phyloP scores from a whole-genome alignment of 2,329 filamentous ascomycete genomes.

The Rachicladosporium sp. region DNA sequence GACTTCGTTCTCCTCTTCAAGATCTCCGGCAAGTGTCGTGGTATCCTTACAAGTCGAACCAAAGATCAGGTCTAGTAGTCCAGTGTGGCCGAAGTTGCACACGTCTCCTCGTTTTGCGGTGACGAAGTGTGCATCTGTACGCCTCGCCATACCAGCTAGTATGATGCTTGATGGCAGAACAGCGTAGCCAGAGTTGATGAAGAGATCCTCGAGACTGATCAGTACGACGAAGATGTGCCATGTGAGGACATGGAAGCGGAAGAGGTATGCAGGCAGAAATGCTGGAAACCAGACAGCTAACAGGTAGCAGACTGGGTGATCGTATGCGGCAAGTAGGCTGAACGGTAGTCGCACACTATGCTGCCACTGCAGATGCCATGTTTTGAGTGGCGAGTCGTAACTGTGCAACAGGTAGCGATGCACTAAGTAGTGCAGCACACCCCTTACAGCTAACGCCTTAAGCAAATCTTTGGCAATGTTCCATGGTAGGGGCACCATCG shows the following conservation, averaged over 20 bases:
- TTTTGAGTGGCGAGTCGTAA: conserved; percentile 17
- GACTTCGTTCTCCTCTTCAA: conserved; percentile 44
- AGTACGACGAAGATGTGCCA: conserved; percentile 54
- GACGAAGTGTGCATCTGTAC: conserved; percentile 46
- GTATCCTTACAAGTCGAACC: conserved; percentile 38
- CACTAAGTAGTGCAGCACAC: conserved; percentile 58
- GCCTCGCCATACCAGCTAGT: conserved; percentile 45
- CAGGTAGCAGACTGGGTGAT: conserved; percentile 55
- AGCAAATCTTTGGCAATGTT: conserved; percentile 43
- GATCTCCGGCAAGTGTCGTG: conserved; percentile 41
- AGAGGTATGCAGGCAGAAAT: conserved; percentile 51
- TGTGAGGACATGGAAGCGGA: conserved; percentile 59
- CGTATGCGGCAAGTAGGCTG: conserved; percentile 51
- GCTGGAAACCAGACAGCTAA: conserved; percentile 52
- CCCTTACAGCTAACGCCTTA: conserved; percentile 43
- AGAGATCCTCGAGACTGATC: conserved; percentile 53
- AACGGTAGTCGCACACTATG: conserved; percentile 47
- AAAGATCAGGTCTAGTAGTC: conserved; percentile 49
- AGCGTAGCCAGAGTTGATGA: conserved; percentile 59
- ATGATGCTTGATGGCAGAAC: conserved; percentile 47
- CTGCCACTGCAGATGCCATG: conserved; percentile 42
- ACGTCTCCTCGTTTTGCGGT: conserved; percentile 20
- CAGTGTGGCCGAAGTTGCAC: conserved; percentile 37
- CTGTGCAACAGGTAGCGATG: conserved; percentile 61
- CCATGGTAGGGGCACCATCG: conserved; percentile 51